Conservation (phyloP, 2,329 filamentous ascomycete species). For the Dactylellina sp. region DNA sequence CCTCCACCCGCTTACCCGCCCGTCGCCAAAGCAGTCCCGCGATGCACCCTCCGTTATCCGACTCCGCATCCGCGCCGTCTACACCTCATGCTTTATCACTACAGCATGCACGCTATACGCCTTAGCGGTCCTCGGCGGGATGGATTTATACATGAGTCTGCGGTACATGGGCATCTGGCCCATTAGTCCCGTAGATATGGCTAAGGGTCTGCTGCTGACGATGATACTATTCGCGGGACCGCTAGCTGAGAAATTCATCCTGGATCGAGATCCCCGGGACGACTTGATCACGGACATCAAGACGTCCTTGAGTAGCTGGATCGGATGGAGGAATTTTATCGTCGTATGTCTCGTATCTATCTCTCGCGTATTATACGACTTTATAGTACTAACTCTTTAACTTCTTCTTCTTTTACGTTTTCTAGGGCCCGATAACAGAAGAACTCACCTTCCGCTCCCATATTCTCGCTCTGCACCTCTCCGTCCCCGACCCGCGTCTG, state of each 20-base stretch:
- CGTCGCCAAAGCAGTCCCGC: slow-evolving; percentile 80
- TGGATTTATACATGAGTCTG: slow-evolving; percentile 69
- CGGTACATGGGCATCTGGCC: slow-evolving; percentile 86
- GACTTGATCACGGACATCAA: slow-evolving; percentile 54
- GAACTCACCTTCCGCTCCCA: slow-evolving; percentile 93
- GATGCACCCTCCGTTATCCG: slow-evolving; percentile 91
- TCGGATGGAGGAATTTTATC: slow-evolving; percentile 85
- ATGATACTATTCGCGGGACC: slow-evolving; percentile 79
- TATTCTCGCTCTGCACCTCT: slow-evolving; percentile 82
- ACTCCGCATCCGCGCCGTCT: slow-evolving; percentile 82
- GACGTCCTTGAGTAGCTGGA: slow-evolving; percentile 76
- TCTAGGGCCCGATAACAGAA: slow-evolving; percentile 88
- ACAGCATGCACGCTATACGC: slow-evolving; percentile 20
- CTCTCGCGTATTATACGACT: no score
- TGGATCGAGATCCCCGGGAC: slow-evolving; percentile 43
- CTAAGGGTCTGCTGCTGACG: slow-evolving; percentile 76
- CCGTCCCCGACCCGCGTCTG: slow-evolving; percentile 70
- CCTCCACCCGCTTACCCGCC: slow-evolving; percentile 80
- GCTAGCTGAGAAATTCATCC: slow-evolving; percentile 74
- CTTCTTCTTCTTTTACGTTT: no score
- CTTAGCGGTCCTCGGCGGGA: slow-evolving; percentile 14
- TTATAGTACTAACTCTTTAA: no score
- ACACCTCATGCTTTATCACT: slow-evolving; percentile 65
- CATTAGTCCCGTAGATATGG: slow-evolving; percentile 73
- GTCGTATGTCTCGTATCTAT: no score